Percentiles rank a stretch among this genome's conserved stretches.
Evolutionary conservation across 129 eudicot genomes (phyloP).

Genomic region (Heracleum sosnowskyi): DNA sequence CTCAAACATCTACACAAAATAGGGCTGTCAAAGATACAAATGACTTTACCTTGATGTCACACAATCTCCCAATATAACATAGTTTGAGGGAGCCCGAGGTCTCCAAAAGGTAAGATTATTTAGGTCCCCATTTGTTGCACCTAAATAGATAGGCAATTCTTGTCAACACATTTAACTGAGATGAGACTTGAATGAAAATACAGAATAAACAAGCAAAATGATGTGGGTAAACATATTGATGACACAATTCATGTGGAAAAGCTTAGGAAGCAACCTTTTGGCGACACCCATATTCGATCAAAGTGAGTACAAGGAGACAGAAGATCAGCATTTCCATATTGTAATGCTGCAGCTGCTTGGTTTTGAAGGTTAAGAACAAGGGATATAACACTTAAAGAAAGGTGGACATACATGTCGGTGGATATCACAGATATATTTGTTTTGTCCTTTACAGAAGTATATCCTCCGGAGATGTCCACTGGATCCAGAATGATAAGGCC

Average conservation of each 20-base stretch:
- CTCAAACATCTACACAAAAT: background rate
- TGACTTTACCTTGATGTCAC: conserved; percentile 77
- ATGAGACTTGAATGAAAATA: background rate
- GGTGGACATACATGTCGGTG: conserved; percentile 72
- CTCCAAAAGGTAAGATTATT: conserved; percentile 92
- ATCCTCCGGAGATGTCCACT: conserved; percentile 90
- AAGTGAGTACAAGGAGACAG: conserved; percentile 80
- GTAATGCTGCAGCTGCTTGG: conserved; percentile 72
- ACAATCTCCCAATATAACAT: conserved; percentile 93
- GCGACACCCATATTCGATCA: conserved; percentile 83
- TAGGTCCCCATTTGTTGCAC: conserved; percentile 50
- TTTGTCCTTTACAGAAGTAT: conserved; percentile 89
- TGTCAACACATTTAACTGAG: conserved; percentile 2
- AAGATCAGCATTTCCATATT: conserved; percentile 77
- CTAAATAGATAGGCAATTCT: conserved; percentile 2
- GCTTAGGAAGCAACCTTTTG: conserved; percentile 45
- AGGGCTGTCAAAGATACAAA: conserved; percentile 6
- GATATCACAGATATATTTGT: conserved; percentile 75
- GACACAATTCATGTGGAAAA: conserved; percentile 9
- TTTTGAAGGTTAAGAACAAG: conserved; percentile 84
- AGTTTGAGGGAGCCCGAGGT: conserved; percentile 88
- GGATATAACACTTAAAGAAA: conserved; percentile 79
- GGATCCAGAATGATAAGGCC: conserved; percentile 93
- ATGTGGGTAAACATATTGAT: background rate
- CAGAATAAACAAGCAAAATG: background rate